Conservation (phyloP, 1,284 basidiomycete species). For the Omphalotus olearius region DNA sequence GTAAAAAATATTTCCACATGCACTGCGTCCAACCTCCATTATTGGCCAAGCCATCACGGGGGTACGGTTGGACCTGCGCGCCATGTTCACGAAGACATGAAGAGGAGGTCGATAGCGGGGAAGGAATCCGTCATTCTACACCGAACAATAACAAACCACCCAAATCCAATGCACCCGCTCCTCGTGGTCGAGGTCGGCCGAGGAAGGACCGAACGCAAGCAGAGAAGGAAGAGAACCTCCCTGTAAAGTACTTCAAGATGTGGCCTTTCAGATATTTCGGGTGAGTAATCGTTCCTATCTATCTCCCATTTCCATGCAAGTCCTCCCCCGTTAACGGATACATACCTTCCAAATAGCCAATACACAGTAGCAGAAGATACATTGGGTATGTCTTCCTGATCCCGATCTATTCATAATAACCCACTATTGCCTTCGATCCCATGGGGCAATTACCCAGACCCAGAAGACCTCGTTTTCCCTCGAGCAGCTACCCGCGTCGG, state of each 20-base stretch:
- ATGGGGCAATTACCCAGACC: conserved; percentile 46
- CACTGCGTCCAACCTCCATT: conserved; percentile 89
- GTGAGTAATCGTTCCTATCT: conserved; percentile 40
- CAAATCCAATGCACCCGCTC: conserved; percentile 68
- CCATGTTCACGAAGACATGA: conserved; percentile 88
- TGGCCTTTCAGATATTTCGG: conserved; percentile 98
- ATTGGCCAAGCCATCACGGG: conserved; percentile 92
- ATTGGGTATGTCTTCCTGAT: conserved; percentile 50
- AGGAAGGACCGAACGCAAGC: conserved; percentile 64
- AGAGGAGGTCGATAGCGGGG: conserved; percentile 79
- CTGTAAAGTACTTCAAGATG: conserved; percentile 82
- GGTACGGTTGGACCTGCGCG: conserved; percentile 97
- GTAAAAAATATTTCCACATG: conserved; percentile 96
- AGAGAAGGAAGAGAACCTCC: conserved; percentile 72
- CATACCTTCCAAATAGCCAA: conserved; percentile 44
- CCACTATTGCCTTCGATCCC: background rate
- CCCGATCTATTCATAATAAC: background rate
- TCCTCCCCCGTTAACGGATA: background rate
- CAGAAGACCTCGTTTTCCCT: conserved; percentile 93
- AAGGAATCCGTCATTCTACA: conserved; percentile 41
- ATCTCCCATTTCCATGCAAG: background rate
- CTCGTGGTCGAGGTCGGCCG: conserved; percentile 64
- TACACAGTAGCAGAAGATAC: conserved; percentile 91
- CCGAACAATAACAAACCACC: conserved; percentile 32
- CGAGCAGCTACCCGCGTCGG: conserved; percentile 86